Base-by-base conservation (phyloP, 352 stramenopile genomes). In the Pythium rishiriense region DNA sequence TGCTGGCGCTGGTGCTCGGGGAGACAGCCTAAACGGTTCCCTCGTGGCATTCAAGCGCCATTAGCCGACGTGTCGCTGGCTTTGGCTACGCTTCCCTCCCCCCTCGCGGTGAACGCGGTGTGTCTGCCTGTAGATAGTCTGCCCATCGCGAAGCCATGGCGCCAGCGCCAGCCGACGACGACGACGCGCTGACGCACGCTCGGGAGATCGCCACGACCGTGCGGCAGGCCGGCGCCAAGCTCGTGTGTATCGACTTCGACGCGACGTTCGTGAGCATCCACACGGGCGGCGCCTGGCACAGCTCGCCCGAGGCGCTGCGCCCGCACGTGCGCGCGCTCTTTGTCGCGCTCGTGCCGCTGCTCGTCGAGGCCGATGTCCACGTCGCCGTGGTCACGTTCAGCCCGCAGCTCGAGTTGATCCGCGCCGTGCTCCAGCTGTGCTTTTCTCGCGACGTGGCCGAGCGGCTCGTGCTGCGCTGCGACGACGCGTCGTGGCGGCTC, bases 161-260 rank as follows among this genome's bases (percentile, higher is more conserved):
- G 49, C 37, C 49, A 41, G 48, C 35, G 37, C 2, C 60, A 15
- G 43, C n/a, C 10, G 37, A 57, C 17, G 25, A 24, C 4, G 26
- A 45, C 21, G 60, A 63, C 26, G 47, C 33, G 10, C 35, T 54
- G 21, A 51, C 51, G 33, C 57, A 72, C 29, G 62, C 67, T 4
- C 41, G 24, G 25, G 77, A 90, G 61, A 84, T 83, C 42, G 74
- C 74, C 4, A 47, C 33, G 1, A 68, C 66, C 7, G 70, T 94
- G 33, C 56, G 68, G 10, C 70, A 69, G 11, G 68, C 63, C 1
- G 76, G 80, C 26, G 71, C 72, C 17, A 87, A 80, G 37, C 78
- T 94, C 50, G 81, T 94, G 29, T 93, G 83, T 54, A 89, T 94
- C 64, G 86, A 94, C 70, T 92, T 94, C 59, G 86, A 94, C 57